Base-by-base conservation (phyloP, 345 rosid genomes). In the Eucalyptus marginata region DNA sequence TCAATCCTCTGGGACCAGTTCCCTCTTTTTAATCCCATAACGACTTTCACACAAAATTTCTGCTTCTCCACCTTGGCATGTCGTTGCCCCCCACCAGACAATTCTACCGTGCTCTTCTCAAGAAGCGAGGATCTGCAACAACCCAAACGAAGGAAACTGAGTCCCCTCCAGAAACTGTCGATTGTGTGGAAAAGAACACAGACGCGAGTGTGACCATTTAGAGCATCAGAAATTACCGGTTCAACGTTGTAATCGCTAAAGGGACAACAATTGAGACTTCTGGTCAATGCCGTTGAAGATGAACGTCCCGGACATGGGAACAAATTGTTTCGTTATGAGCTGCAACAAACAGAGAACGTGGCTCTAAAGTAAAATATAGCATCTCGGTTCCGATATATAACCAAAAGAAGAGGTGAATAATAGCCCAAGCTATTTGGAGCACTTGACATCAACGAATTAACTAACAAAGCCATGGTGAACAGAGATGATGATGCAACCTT, bases 241-340 rank as follows among this genome's bases (percentile, higher is more conserved):
- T 76, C 29, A 15, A 40, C 8, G 4, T 40, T 36, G 47, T 76
- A 22, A 11, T 76, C 7, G 15, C 89, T 92, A 96, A 89, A 97
- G 90, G 14, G 88, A 88, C 93, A 98, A 91, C 84, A 96, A 86
- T 88, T 95, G 98, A 87, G 99, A 98, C 93, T 93, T 97, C 93
- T 98, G 99, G 91, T 98, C 99, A 49, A 98, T 95, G 92, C 99
- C 98, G 52, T 95, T 97, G 95, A 98, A 98, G 90, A 96, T 92
- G 92, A 93, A 96, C 46, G 98, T 96, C 89, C 98, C 98, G 64
- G 92, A 89, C 96, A 97, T 94, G 14, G 99, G 98, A 92, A 96
- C 96, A 92, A 98, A 98, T 89, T 98, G 99, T 89, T 94, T 94
- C 14, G 99, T 98, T 87, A 97, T 93, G 49, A 98, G 98, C 99